Percentiles rank a stretch among this genome's conserved stretches.
phyloP scores from a whole-genome alignment of 805 yeast species.

The Zygotorulaspora chibaensis region DNA sequence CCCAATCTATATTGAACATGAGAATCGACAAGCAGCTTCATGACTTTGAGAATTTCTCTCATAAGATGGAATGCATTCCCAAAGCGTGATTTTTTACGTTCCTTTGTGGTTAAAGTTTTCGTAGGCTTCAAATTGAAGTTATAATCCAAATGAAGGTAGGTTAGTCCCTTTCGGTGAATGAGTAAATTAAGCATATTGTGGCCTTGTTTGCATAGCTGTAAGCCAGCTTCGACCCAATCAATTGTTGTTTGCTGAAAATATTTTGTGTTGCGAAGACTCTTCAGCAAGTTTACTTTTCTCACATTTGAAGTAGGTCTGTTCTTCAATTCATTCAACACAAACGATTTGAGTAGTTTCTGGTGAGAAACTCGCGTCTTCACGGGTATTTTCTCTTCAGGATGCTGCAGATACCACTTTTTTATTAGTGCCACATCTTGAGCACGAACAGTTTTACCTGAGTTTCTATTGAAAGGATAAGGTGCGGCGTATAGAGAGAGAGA shows the following conservation, averaged over 20 bases:
- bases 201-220: slow-evolving; percentile 91
- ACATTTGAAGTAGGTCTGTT: slow-evolving; percentile 40
- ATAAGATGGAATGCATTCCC: slow-evolving; percentile 94
- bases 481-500: slow-evolving; percentile 75
- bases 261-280: slow-evolving; percentile 68
- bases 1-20: slow-evolving; percentile 91
- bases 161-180: slow-evolving; percentile 85
- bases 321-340: slow-evolving; percentile 69
- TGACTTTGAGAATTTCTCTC: slow-evolving; percentile 80
- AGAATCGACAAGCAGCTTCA: slow-evolving; percentile 84
- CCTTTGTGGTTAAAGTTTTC: slow-evolving; percentile 92
- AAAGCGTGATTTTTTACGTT: slow-evolving; percentile 89
- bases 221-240: slow-evolving; percentile 98
- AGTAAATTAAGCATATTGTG: slow-evolving; percentile 86
- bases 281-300: slow-evolving; percentile 56
- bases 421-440: slow-evolving; percentile 87
- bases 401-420: slow-evolving; percentile 76
- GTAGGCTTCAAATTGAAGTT: slow-evolving; percentile 96
- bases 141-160: slow-evolving; percentile 89
- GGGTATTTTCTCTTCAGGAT: slow-evolving; percentile 57
- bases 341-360: slow-evolving; percentile 77
- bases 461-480: slow-evolving; percentile 77
- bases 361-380: slow-evolving; percentile 81
- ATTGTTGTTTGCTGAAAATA: slow-evolving; percentile 87
- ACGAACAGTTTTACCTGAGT: slow-evolving; percentile 66